Evolutionary conservation across 2,329 filamentous ascomycete genomes (phyloP), one percentile per base, ranked within the genome.

Genomic region (Ceratocystis destructans): DNA sequence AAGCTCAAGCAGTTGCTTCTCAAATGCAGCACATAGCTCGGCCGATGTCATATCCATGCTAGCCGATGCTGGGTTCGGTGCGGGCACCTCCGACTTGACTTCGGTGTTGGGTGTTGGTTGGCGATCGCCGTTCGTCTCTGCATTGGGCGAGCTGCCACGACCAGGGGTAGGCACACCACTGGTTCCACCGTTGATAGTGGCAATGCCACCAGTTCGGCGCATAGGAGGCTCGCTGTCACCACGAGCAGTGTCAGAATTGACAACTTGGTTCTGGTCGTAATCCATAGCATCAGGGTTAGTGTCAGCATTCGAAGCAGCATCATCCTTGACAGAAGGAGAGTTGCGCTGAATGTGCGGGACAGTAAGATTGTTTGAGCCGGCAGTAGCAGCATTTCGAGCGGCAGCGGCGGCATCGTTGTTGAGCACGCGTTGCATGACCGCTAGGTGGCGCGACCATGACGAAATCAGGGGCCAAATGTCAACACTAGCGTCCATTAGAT

Each of bases 351-450:
- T 66, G 69, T 74, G 71, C 59, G 71, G 61, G 17, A 69, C 64
- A 1, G 62, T 61, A 31, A 67, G 61, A 44, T 67, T 71, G 37
- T 69, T 70, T 69, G 73, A 73, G 65, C 71, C 73, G 64, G 79
- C 77, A 22, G 50, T 48, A 25, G 61, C 31, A 48, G 66, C 71
- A 48, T 67, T 71, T 50, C 73, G 72, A 8, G 74, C 73, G 0
- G 72, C 69, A 2, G 75, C 71, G 4, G 73, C 73, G 8, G 80
- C 81, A 28, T 82, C 78, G 55, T 83, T 83, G 69, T 79, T 79
- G 25, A 85, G 73, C 1, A 85, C 83, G 68, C 83, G 82, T 68
- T 82, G 80, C 83, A 85, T 85, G 59, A 85, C 83, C 1, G 79
- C 79, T 17, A 85, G 74, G 70, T 85, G 83, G 45, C 83, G 79